phyloP scores from a whole-genome alignment of 2,329 filamentous ascomycete species.

The Venturia asperata region DNA sequence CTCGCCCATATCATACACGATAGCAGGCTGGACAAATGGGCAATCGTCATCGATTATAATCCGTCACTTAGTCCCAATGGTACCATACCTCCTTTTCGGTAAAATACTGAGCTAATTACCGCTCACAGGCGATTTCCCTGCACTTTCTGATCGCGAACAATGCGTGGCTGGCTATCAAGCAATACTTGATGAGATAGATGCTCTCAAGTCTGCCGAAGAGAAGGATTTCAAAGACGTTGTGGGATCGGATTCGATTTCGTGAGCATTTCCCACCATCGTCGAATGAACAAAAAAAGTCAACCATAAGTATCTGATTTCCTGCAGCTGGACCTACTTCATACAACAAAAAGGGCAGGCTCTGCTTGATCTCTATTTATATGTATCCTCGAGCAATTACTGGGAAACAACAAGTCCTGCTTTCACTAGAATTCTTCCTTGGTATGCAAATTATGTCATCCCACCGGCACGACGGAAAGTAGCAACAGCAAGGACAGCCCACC shows the following conservation, averaged over 20 bases:
- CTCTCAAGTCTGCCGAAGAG: neutral
- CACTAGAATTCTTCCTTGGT: constrained; percentile 72
- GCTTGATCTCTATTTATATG: constrained; percentile 80
- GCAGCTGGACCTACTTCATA: constrained; percentile 14
- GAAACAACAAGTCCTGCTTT: constrained; percentile 71
- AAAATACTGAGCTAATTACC: constrained; percentile 19
- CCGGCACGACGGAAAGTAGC: constrained; percentile 64
- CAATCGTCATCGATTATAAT: constrained; percentile 45
- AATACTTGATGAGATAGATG: constrained; percentile 41
- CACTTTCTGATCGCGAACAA: constrained; percentile 47
- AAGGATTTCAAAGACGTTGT: neutral
- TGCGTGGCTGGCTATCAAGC: constrained; percentile 56
- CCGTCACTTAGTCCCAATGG: constrained; percentile 55
- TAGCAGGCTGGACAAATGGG: constrained; percentile 36
- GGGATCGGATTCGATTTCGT: constrained; percentile 1
- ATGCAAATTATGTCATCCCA: constrained; percentile 80
- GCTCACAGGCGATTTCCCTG: constrained; percentile 47
- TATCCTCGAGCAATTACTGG: constrained; percentile 82
- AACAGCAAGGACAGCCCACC: constrained; percentile 53
- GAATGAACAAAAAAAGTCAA: neutral
- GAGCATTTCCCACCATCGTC: neutral
- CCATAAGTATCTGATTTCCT: neutral
- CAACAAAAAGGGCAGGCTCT: constrained; percentile 41
- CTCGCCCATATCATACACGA: constrained; percentile 52
- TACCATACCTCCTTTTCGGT: neutral